Base-by-base conservation (phyloP, 176 grass and related monocot genomes). In the Tillandsia leiboldiana region DNA sequence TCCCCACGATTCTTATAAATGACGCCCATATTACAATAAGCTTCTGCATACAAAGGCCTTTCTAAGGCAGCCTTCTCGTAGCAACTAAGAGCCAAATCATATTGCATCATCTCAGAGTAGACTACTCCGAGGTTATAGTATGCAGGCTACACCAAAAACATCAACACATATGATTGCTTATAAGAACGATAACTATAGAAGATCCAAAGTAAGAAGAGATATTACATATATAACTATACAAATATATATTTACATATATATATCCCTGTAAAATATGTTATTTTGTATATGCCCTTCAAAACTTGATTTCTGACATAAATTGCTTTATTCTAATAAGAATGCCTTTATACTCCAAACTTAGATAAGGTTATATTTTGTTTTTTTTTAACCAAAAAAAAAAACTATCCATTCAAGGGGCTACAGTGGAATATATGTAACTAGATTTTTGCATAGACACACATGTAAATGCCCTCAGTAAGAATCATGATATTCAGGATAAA, bases 101-200 rank as follows among this genome's bases (percentile, higher is more conserved):
- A 99, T 75, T 99, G 95, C 80, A 88, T 68, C 95, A 99, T 90
- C 80, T 99, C 94, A 2, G 90, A 99, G 82, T 94, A 99, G 70
- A 99, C 90, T 23, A 99, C 95, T 15, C 95, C 95, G 49, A 99
- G 89, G 74, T 99, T 99, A 86, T 99, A 99, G 83, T 99, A 99
- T 74, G 90, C 95, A 70, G 95, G 95, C 95, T 99, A 77, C 77
- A 77, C 51, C 42, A 18, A 33, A 73, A 67, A 73, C 48, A 50
- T 26, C 20, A 64, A 33, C 15, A 56, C 10, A 9, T 18, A 61
- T 9, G 7, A 13, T 11, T 6, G 26, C 48, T 29, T 54, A 48
- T 65, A 65, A 75, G 24, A 3, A 26, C 51, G 12, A 2, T 33
- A 53, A 66, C 2, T 14, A 14, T 11, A 51, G 48, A 50, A 26